Conservation (phyloP, 139 green algal species). For the Micromonas pusilla region DNA sequence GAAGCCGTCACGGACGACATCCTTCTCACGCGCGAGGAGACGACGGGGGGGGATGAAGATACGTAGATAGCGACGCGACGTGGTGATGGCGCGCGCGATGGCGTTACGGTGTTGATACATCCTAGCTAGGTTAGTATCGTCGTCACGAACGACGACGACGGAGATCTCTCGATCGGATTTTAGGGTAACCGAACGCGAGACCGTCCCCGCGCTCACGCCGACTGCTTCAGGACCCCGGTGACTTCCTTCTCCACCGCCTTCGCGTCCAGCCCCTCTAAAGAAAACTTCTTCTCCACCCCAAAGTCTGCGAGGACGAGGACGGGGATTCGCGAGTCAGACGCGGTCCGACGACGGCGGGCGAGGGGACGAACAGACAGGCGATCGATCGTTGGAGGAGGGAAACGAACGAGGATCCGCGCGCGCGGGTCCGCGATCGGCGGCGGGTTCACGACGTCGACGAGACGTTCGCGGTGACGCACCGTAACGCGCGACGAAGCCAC, state of each 20-base stretch:
- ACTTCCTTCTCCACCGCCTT: constrained; percentile 17
- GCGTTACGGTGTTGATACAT: too few relatives aligned
- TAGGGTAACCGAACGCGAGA: neutral
- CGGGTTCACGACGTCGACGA: neutral
- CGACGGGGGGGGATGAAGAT: neutral
- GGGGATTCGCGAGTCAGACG: neutral
- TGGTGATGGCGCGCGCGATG: neutral
- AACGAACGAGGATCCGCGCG: too few relatives aligned
- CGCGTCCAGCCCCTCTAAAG: constrained; percentile 9
- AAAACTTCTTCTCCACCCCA: constrained; percentile 20
- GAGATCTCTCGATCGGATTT: neutral
- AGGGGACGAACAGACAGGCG: too few relatives aligned
- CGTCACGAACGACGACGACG: too few relatives aligned
- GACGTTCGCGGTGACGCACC: too few relatives aligned
- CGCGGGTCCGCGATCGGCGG: neutral
- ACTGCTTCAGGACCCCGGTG: neutral
- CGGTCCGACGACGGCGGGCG: neutral
- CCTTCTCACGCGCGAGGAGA: neutral
- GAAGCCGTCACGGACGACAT: neutral
- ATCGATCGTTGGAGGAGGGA: too few relatives aligned
- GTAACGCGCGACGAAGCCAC: constrained; percentile 19
- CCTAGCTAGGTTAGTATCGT: too few relatives aligned
- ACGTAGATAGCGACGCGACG: neutral
- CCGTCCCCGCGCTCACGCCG: neutral
- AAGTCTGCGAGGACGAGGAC: constrained; percentile 8